Evolutionary conservation across 768 basidiomycete genomes (phyloP), one percentile per base, ranked within the genome.

Genomic region (Hysterangium stoloniferum): DNA sequence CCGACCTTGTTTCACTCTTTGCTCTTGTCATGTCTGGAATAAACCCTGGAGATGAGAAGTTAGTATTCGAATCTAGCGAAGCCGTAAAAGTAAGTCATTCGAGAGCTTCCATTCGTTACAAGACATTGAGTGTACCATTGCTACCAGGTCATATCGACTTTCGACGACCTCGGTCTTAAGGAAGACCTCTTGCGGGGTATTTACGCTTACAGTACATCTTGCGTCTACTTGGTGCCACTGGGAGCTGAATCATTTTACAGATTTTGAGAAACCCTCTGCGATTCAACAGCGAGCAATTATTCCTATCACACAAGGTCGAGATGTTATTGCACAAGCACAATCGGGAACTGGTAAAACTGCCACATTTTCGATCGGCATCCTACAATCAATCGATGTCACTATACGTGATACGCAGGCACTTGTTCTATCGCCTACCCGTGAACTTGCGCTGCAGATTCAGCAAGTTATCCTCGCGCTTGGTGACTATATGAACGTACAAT

Each of bases 331-430:
- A 31, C 95, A 97, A 73, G 95, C 95, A 36, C 95, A 98, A 72
- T 96, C 94, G 29, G 95, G 95, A 65, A 97, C 95, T 32, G 95
- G 95, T 78, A 99, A 98, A 89, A 99, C 95, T 8, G 95, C 95
- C 5, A 96, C 95, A 17, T 97, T 97, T 72, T 94, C 93, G 58
- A 96, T 99, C 65, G 88, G 94, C 58, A 91, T 96, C 66, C 82
- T 99, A 47, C 95, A 99, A 66, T 91, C 90, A 56, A 96, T 99
- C 79, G 95, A 99, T 67, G 82, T 89, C 36, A 84, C 87, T 33
- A 79, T 97, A 44, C 83, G 93, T 54, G 93, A 96, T 70, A 93
- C 92, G 2, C 95, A 98, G 68, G 95, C 92, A 0, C 83, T 99
- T 45, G 86, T 99, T 52, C 78, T 99, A 31, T 96, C 95, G 5